Evolutionary conservation across 495 filamentous ascomycete genomes (phyloP), one percentile per base, ranked within the genome.

Genomic region (Xylona heveae): DNA sequence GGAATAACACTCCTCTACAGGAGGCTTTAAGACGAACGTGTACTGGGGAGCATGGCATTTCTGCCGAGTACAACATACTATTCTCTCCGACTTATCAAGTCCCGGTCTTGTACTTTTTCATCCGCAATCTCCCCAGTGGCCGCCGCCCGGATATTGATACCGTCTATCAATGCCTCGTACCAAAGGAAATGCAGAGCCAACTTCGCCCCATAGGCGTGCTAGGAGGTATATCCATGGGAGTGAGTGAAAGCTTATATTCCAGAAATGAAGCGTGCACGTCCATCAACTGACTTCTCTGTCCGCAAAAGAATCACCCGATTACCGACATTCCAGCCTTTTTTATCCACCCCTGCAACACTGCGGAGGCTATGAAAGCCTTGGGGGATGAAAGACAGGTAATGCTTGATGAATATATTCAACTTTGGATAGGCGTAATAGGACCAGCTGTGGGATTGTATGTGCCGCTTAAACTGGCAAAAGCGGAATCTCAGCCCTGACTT

Each of bases 291-390:
- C 31, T 13, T 10, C 2, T 4, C 8, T 8, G 19, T 31, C 37
- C 31, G 31, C 32, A n/a, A 39, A 50, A 83, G 79, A 69, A 84
- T 53, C 78, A 88, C 61, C 81, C 81, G 28, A 52, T 71, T 26
- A 75, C 68, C 35, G 74, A 70, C 35, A 44, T 71, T 29, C 79
- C 80, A 28, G 59, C 66, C 30, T 83, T 77, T 45, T 88, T 82
- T 54, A 56, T 88, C 42, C 81, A 91, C 52, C 81, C 81, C 15
- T 91, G 81, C 58, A 66, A 77, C 46, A 74, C 80, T n/a, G 72
- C 71, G 34, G 74, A 81, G 39, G 75, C 74, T 30, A 74, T 91
- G 67, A 46, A 45, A 35, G 44, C 48, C 26, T 44, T 66, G 33
- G 46, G 51, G 36, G 57, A 52, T 22, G 49, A 43, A 13, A 60